A percentile compares a stretch with the other conserved stretches of the same genome.
Evolutionary conservation across 1,284 basidiomycete species (phyloP).

Genomic region (Sporisorium iseilematis-ciliati): DNA sequence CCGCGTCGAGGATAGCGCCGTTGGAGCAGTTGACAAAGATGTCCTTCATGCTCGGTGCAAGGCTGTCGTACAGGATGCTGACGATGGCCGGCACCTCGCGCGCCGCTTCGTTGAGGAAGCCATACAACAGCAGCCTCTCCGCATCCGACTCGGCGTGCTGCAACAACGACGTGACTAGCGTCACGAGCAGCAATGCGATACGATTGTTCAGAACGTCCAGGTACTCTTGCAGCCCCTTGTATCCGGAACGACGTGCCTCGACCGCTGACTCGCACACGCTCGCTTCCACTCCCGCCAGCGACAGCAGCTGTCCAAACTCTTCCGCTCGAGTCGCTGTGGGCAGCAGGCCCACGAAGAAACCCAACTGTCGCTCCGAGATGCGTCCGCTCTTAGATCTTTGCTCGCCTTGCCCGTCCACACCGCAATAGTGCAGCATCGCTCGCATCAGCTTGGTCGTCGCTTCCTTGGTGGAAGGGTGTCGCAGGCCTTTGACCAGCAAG

Average conservation of each 20-base stretch:
- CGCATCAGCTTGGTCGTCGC: slow-evolving; percentile 58
- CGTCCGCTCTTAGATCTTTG: slow-evolving; percentile 39
- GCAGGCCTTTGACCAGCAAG: slow-evolving; percentile 62
- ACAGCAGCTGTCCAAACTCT: slow-evolving; percentile 58
- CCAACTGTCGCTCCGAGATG: slow-evolving; percentile 56
- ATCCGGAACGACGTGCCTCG: slow-evolving; percentile 41
- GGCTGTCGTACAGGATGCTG: slow-evolving; percentile 64
- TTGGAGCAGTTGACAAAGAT: slow-evolving; percentile 62
- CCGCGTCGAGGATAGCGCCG: slow-evolving; percentile 61
- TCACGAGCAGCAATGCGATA: slow-evolving; percentile 59
- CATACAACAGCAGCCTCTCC: slow-evolving; percentile 59
- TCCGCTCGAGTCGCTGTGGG: slow-evolving; percentile 59
- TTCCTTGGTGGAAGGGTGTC: slow-evolving; percentile 61
- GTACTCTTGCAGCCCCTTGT: slow-evolving; percentile 51
- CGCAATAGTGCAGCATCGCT: slow-evolving; percentile 53
- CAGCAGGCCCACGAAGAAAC: slow-evolving; percentile 62
- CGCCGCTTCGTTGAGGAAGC: slow-evolving; percentile 62
- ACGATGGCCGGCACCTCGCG: slow-evolving; percentile 61
- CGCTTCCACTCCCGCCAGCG: slow-evolving; percentile 51
- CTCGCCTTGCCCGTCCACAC: slow-evolving; percentile 48
- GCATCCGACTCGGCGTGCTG: slow-evolving; percentile 62
- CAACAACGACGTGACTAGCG: slow-evolving; percentile 58
- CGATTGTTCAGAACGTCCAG: slow-evolving; percentile 60
- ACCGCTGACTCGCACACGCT: slow-evolving; percentile 42
- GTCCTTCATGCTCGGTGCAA: slow-evolving; percentile 60